Evolutionary conservation across 1,284 basidiomycete species (phyloP).

Genomic region (Clitocybe nebularis): DNA sequence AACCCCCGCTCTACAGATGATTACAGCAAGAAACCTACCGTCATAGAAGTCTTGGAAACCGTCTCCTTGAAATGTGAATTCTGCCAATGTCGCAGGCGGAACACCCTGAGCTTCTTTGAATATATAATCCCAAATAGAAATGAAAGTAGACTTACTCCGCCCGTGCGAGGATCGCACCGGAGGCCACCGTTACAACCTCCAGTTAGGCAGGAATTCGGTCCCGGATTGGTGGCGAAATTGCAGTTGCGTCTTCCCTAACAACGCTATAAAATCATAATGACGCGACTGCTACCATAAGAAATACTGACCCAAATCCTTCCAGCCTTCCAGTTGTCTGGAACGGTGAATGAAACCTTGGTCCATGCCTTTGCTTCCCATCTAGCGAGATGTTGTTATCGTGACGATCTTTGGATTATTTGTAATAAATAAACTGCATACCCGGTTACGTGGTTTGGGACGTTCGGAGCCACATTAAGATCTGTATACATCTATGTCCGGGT

Average conservation of each 20-base stretch:
- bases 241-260: conserved; percentile 44
- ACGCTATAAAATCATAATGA: background rate
- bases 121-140: background rate
- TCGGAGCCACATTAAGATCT: conserved; percentile 33
- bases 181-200: conserved; percentile 60
- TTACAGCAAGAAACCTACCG: conserved; percentile 23
- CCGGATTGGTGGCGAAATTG: conserved; percentile 42
- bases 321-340: conserved; percentile 47
- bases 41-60: conserved; percentile 45
- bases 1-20: background rate
- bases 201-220: conserved; percentile 49
- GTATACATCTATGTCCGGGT: conserved; percentile 33
- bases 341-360: conserved; percentile 34
- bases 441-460: conserved; percentile 30
- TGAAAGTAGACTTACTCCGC: conserved; percentile 36
- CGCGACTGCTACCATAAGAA: too few species aligned
- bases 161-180: conserved; percentile 41
- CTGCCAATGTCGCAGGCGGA: conserved; percentile 58
- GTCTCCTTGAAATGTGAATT: conserved; percentile 45
- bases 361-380: conserved; percentile 42
- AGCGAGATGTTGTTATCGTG: conserved; percentile 1
- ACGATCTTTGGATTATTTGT: background rate
- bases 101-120: conserved; percentile 35
- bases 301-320: conserved; percentile 45
- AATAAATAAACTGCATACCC: conserved; percentile 24